Evolutionary conservation across 73 alveolate species (phyloP), one percentile per base, ranked within the genome.

Genomic region (Tetrahymena borealis): DNA sequence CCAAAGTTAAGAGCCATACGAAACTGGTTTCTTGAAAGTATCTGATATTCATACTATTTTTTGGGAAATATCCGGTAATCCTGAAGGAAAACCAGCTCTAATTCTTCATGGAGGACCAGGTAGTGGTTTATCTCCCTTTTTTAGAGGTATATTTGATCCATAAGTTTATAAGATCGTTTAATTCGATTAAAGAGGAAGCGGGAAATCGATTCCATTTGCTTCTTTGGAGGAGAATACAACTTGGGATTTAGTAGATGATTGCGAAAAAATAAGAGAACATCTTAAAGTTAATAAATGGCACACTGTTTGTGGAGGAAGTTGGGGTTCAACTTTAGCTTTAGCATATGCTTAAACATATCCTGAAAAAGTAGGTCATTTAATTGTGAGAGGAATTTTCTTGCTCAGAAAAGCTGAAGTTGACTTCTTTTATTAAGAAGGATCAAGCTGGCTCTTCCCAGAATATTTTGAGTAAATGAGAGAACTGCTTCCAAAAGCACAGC

Each of bases 81-180:
- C 94, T 1, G 31, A 91, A 10, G 94, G 94, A 1, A 91, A 91
- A 11, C 94, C 94, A 11, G 94, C 41, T 18, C 90, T 91, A 28
- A 20, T 91, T n/a, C 15, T 91, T 6, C 94, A 91, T 41, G 94
- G 94, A 1, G 94, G 94, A 28, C 94, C 94, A n/a, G 91, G 91
- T 7, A 90, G 77, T 8, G 92, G 94, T 18, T 91, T 24, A 36
- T 8, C n/a, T 20, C 94, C 94, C 9, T 1, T 28, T 15, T 91
- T 24, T 33, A 37, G 94, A 35, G 78, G 78, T 36, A 39, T 16
- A 11, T 91, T 91, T 8, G 92, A 91, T 33, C 79, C 79, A 15
- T 40, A 40, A 91, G 24, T 32, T 15, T 91, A 91, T 40, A 39
- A 40, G 28, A 91, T 91, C 20, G 94, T 40, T 3, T n/a, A 77